These are phyloP conservation scores for Cetradonia linearis DNA, from an alignment of 495 filamentous ascomycete species.

Conservation along the genomic window DNA sequence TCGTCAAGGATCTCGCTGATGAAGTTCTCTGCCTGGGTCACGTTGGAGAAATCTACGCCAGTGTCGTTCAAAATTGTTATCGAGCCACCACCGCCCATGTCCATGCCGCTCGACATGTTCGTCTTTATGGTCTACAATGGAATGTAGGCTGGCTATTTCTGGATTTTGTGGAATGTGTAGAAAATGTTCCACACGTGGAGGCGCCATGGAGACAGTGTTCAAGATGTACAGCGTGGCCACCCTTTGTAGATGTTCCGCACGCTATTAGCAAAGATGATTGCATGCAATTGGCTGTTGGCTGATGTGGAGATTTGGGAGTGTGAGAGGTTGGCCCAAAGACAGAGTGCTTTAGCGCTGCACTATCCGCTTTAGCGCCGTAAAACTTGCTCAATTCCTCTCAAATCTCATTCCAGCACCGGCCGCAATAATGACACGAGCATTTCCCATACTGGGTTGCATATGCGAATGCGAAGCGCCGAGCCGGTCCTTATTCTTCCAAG, in stretches of 20 bases:
- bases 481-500: neutral
- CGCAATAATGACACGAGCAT: neutral
- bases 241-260: neutral
- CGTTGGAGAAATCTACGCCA: conserved; percentile 7
- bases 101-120: conserved; percentile 12
- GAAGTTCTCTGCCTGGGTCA: conserved; percentile 10
- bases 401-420: neutral
- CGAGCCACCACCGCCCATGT: neutral
- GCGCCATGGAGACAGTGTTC: too few relatives aligned
- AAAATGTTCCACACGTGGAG: neutral
- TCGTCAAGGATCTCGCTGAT: conserved; percentile 24
- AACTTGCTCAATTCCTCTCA: conserved; percentile 14
- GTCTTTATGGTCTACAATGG: neutral
- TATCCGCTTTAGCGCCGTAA: conserved; percentile 1
- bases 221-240: neutral
- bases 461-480: neutral
- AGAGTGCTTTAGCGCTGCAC: neutral
- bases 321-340: neutral
- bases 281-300: neutral
- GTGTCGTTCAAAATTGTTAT: conserved; percentile 1
- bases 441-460: too few relatives aligned
- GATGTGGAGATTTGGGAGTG: neutral
- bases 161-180: neutral
- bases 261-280: neutral
- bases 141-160: neutral